Evolutionary conservation across 148 eudicot genomes (phyloP).

Genomic region (Rhododendron ovatum): DNA sequence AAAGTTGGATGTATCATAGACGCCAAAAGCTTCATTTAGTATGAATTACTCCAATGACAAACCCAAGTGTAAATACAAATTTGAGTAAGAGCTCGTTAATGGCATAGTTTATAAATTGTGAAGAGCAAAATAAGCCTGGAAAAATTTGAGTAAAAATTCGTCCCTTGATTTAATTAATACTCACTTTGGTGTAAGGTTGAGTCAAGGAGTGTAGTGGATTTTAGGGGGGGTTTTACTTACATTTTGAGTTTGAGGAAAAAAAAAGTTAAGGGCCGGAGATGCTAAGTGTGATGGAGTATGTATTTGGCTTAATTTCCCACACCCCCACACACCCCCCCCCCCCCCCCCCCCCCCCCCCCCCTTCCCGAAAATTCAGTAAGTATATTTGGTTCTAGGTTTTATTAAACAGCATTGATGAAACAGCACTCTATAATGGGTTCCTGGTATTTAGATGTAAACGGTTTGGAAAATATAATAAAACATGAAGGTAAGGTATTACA

Average conservation of each 20-base stretch:
- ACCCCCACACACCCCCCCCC: no score
- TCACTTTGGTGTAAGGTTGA: background rate
- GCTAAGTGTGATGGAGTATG: background rate
- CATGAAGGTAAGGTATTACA: background rate
- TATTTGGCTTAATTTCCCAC: background rate
- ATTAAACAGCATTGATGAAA: background rate
- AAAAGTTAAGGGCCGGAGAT: background rate
- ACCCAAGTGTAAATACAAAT: background rate
- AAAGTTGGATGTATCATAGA: background rate
- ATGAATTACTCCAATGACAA: background rate
- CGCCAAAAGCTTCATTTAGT: background rate
- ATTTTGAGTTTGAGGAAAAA: background rate
- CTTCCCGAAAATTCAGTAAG: no score
- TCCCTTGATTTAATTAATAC: background rate
- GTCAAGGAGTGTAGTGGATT: background rate
- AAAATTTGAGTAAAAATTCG: background rate
- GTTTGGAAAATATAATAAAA: background rate
- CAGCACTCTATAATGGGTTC: background rate
- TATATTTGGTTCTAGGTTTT: background rate
- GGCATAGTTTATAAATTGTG: background rate
- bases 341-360: no score
- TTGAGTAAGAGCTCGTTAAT: background rate
- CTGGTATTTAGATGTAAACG: background rate
- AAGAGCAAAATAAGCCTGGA: background rate
- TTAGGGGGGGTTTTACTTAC: no score